These are phyloP conservation scores for Gossypium mustelinum DNA, from an alignment of 345 rosid genomes.

Conservation along the genomic window DNA sequence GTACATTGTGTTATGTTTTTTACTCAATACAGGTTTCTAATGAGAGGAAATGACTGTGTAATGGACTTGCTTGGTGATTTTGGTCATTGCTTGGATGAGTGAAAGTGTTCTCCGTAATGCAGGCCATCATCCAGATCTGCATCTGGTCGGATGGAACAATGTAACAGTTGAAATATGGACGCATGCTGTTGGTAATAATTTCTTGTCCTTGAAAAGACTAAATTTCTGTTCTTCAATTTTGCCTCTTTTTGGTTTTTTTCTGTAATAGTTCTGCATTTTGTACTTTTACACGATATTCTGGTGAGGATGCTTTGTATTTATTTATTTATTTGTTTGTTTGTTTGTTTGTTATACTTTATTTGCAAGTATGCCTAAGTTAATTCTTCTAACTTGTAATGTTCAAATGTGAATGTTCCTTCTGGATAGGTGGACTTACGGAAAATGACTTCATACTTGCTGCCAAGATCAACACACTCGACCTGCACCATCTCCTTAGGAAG, in stretches of 20 bases:
- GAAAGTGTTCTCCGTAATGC: slow-evolving; percentile 25
- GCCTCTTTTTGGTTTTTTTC: not conserved
- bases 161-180: slow-evolving; percentile 91
- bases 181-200: slow-evolving; percentile 73
- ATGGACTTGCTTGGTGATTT: not conserved
- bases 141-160: slow-evolving; percentile 97
- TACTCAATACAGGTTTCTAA: not conserved
- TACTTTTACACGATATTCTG: not conserved
- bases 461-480: slow-evolving; percentile 59
- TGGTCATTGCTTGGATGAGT: slow-evolving; percentile 4
- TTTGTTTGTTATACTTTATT: not conserved
- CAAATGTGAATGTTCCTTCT: slow-evolving; percentile 5
- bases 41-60: not conserved
- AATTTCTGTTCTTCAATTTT: not conserved
- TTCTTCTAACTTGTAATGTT: not conserved
- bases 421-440: slow-evolving; percentile 73
- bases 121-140: slow-evolving; percentile 99
- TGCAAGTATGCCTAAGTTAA: not conserved
- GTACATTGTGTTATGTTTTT: slow-evolving; percentile 25
- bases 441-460: slow-evolving; percentile 94
- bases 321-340: not conserved
- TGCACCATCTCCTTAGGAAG: slow-evolving; percentile 61
- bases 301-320: not conserved
- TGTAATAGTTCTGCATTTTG: not conserved
- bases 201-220: not conserved